Percentiles rank a stretch among this genome's conserved stretches.
Conservation (phyloP, 306 rosid species). For the Lagenaria siceraria region DNA sequence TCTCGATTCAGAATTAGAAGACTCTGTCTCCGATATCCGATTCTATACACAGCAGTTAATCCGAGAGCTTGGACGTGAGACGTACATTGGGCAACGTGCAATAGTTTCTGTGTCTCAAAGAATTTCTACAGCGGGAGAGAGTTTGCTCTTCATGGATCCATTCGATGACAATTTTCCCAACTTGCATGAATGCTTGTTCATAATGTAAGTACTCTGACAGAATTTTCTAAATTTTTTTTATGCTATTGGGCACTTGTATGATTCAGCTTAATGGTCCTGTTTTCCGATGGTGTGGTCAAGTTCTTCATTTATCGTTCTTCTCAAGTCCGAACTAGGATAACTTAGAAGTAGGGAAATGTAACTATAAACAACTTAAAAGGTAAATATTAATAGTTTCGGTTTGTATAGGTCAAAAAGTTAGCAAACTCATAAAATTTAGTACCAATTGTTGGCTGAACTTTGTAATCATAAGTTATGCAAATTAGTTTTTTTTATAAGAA, state of each 20-base stretch:
- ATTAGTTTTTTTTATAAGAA: no score
- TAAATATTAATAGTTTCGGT: neutral
- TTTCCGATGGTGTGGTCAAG: neutral
- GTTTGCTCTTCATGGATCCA: slow-evolving; percentile 76
- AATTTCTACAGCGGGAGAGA: slow-evolving; percentile 56
- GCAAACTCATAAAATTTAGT: neutral
- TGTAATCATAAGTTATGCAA: neutral
- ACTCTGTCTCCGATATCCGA: slow-evolving; percentile 19
- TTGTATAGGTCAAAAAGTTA: neutral
- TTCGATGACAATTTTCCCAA: slow-evolving; percentile 61
- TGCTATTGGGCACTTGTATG: neutral
- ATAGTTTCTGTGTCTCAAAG: slow-evolving; percentile 57
- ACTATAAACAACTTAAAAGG: neutral
- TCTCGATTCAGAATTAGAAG: slow-evolving; percentile 36
- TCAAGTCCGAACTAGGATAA: neutral
- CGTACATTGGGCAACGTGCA: slow-evolving; percentile 64
- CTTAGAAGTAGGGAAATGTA: neutral
- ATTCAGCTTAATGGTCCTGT: neutral
- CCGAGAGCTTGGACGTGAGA: slow-evolving; percentile 62
- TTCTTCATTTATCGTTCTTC: neutral
- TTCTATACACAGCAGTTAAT: slow-evolving; percentile 58
- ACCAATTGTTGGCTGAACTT: neutral
- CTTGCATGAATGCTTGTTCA: slow-evolving; percentile 60
- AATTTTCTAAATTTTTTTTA: neutral
- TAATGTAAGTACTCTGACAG: slow-evolving; percentile 44